These are phyloP conservation scores for Camellia oleifera DNA, from an alignment of 179 eudicot genomes.

Conservation along the genomic window DNA sequence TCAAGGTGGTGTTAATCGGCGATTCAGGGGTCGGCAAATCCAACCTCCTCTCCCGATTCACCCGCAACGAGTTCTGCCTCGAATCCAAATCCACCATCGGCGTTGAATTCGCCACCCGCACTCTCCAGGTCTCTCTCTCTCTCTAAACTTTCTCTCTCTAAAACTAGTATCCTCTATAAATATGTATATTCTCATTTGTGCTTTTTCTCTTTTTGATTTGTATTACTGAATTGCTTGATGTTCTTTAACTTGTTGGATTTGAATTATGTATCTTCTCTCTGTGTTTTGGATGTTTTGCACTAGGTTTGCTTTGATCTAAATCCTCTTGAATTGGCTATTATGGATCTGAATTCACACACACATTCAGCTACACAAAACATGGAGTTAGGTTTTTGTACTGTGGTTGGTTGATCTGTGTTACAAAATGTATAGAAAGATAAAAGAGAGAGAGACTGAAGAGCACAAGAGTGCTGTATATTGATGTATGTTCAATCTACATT, in stretches of 20 bases:
- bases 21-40: slow-evolving; percentile 12
- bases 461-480: too few species aligned
- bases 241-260: not conserved
- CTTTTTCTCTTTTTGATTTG: not conserved
- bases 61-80: slow-evolving; percentile 11
- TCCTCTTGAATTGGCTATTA: not conserved
- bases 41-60: slow-evolving; percentile 8
- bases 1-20: slow-evolving; percentile 14
- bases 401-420: slow-evolving; percentile 1
- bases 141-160: not conserved
- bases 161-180: not conserved
- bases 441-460: too few species aligned
- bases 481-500: too few species aligned
- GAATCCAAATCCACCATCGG: slow-evolving; percentile 17
- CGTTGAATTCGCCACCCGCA: slow-evolving; percentile 16
- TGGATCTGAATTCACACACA: slow-evolving; percentile 9
- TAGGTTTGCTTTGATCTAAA: not conserved
- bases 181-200: not conserved
- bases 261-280: not conserved
- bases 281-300: not conserved
- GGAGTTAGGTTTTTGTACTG: not conserved
- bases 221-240: not conserved
- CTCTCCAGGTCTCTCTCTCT: slow-evolving; percentile 8
- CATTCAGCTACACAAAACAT: not conserved
- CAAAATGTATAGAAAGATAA: too few species aligned